Conservation (phyloP, 2,329 filamentous ascomycete genomes). For the Amphichorda felina region DNA sequence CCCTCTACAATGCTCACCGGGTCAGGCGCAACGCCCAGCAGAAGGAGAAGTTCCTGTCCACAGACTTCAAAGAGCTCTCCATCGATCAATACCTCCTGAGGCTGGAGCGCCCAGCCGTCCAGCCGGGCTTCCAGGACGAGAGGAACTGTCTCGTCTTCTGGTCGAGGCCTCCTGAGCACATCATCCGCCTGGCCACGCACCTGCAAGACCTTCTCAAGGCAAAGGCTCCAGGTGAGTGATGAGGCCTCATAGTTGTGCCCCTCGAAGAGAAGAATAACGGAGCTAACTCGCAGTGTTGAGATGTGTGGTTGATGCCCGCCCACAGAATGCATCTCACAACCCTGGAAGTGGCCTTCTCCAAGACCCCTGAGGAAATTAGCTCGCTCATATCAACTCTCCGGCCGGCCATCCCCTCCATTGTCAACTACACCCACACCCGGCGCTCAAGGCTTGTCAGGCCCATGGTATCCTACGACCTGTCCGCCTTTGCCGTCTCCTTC, state of each 20-base stretch:
- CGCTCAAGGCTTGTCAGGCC: slow-evolving; percentile 72
- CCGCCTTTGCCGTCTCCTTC: slow-evolving; percentile 79
- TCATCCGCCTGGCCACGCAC: slow-evolving; percentile 53
- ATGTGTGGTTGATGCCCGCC: slow-evolving; percentile 74
- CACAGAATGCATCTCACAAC: slow-evolving; percentile 74
- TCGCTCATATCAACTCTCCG: slow-evolving; percentile 46
- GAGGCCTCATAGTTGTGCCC: too few species aligned
- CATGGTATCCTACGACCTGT: slow-evolving; percentile 70
- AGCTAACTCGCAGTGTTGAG: neutral
- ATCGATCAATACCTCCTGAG: slow-evolving; percentile 67
- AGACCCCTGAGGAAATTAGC: slow-evolving; percentile 56
- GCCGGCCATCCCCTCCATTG: slow-evolving; percentile 44
- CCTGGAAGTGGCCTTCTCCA: slow-evolving; percentile 74
- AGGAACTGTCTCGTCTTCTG: slow-evolving; percentile 80
- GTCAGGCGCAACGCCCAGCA: slow-evolving; percentile 65
- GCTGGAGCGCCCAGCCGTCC: slow-evolving; percentile 49
- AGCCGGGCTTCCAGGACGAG: slow-evolving; percentile 61
- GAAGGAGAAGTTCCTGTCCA: slow-evolving; percentile 57
- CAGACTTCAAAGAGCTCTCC: slow-evolving; percentile 56
- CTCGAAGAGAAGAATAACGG: neutral
- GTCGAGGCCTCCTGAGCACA: slow-evolving; percentile 66
- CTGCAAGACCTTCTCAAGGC: slow-evolving; percentile 56
- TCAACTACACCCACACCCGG: slow-evolving; percentile 53
- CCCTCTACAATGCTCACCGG: slow-evolving; percentile 63
- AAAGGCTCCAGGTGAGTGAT: slow-evolving; percentile 55